phyloP scores from a whole-genome alignment of 305 asterid species.

The Fraxinus paxiana region DNA sequence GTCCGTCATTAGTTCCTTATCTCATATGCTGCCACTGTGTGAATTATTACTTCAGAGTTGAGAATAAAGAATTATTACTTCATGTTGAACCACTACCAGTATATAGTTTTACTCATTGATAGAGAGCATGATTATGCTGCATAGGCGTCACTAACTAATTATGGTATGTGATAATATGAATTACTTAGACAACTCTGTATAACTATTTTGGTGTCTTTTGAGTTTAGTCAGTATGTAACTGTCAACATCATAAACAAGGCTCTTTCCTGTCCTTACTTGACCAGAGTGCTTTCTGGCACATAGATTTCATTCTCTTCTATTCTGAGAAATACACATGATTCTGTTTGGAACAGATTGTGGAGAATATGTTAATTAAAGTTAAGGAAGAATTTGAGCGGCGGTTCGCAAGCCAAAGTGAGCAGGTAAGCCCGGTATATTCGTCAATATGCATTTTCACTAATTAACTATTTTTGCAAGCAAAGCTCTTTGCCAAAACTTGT shows the following conservation, averaged over 20 bases:
- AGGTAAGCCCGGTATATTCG: slow-evolving; percentile 33
- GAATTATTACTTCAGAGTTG: slow-evolving; percentile 2
- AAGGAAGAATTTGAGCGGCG: slow-evolving; percentile 69
- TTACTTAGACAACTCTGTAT: background rate
- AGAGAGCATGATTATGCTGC: background rate
- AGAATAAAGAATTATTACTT: background rate
- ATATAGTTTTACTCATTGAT: background rate
- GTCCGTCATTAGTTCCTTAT: background rate
- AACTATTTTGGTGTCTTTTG: background rate
- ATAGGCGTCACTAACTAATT: background rate
- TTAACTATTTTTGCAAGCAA: background rate
- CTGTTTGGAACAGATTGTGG: slow-evolving; percentile 61
- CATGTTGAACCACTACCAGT: slow-evolving; percentile 1
- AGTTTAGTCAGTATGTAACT: background rate
- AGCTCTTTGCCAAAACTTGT: background rate
- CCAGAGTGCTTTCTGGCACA: slow-evolving; percentile 1
- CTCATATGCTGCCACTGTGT: slow-evolving; percentile 4
- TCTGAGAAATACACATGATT: slow-evolving; percentile 23
- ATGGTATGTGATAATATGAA: slow-evolving; percentile 2
- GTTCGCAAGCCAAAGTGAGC: slow-evolving; percentile 39
- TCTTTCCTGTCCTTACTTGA: slow-evolving; percentile 7
- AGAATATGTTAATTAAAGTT: slow-evolving; percentile 51
- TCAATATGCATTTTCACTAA: background rate
- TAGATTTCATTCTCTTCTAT: slow-evolving; percentile 11
- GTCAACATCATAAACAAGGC: background rate